Evolutionary conservation across 2,329 filamentous ascomycete genomes (phyloP), one percentile per base, ranked within the genome.

Genomic region (Pseudogymnoascus sp.): DNA sequence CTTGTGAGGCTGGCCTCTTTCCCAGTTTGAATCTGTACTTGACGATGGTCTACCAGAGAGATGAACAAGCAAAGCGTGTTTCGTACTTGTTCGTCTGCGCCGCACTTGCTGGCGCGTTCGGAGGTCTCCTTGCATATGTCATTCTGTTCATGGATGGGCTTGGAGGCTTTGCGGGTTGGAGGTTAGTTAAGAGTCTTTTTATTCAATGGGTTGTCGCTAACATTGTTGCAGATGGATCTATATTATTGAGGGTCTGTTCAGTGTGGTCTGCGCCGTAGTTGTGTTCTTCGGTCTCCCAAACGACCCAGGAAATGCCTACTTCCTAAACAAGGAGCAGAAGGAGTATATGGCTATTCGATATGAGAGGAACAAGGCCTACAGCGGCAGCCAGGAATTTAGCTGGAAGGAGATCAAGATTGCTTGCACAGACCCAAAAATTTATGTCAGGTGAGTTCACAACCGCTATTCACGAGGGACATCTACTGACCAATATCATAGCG

Each of bases 1-100:
- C 38, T 11, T 60, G 33, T 6, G 59, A 60, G 6, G 59, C 33
- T 29, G 59, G 59, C 21, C 38, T 60, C 3, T 42, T 60, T 62
- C 79, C 79, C 0, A 77, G 78, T 0, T 71, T 80, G 13, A 77
- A 79, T 23, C 74, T 77, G 67, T 80, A 78, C 65, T 68, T 80
- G 3, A 77, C 78, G 3, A 82, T 83, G 66, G 83, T 81, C 77
- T 84, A 83, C 68, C 79, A 80, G 23, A 76, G 78, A 5, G 77
- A 80, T 1, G 82, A 85, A 70, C 75, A 80, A 17, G 80, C 79
- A 1, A 77, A 80, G 11, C 76, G 83, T 1, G 79, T 83, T 7
- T 82, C 81, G 0, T 77, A 80, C 60, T 77, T 79, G 65, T 77
- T 81, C 60, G 81, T 79, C 35, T 50, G 62, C 1, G 50, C 44